These are phyloP conservation scores for Wickerhamomyces rabaulensis DNA, from an alignment of 805 yeast species.

Conservation along the genomic window DNA sequence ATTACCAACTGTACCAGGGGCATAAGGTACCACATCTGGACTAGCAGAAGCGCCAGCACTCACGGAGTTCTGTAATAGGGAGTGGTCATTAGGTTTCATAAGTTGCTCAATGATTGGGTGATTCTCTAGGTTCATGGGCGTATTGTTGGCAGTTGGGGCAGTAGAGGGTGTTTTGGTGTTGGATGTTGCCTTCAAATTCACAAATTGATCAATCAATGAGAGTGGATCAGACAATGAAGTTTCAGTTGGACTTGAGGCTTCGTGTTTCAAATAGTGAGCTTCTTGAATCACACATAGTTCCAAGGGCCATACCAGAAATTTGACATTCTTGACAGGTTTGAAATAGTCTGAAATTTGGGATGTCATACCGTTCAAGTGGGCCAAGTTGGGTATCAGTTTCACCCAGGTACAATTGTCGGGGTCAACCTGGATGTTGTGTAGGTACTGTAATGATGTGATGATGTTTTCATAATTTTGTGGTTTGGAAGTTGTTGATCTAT, in stretches of 20 bases:
- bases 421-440: conserved; percentile 27
- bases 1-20: neutral
- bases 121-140: conserved; percentile 15
- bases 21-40: neutral
- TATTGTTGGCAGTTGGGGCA: conserved; percentile 21
- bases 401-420: conserved; percentile 43
- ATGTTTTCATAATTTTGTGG: conserved; percentile 38
- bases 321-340: conserved; percentile 43
- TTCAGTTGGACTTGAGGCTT: neutral
- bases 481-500: conserved; percentile 31
- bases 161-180: conserved; percentile 31
- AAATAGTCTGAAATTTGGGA: conserved; percentile 56
- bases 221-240: conserved; percentile 25
- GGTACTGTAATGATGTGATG: conserved; percentile 29
- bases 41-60: neutral
- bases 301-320: conserved; percentile 69
- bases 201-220: conserved; percentile 34
- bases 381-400: conserved; percentile 60
- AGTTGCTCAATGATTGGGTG: conserved; percentile 4
- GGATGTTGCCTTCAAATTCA: conserved; percentile 32
- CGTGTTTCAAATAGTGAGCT: conserved; percentile 14
- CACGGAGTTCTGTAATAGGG: neutral
- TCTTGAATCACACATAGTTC: conserved; percentile 58
- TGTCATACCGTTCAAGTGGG: conserved; percentile 64
- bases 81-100: neutral